Evolutionary conservation across 352 stramenopile species (phyloP).

Genomic region (Globisporangium rhizosaccharum): DNA sequence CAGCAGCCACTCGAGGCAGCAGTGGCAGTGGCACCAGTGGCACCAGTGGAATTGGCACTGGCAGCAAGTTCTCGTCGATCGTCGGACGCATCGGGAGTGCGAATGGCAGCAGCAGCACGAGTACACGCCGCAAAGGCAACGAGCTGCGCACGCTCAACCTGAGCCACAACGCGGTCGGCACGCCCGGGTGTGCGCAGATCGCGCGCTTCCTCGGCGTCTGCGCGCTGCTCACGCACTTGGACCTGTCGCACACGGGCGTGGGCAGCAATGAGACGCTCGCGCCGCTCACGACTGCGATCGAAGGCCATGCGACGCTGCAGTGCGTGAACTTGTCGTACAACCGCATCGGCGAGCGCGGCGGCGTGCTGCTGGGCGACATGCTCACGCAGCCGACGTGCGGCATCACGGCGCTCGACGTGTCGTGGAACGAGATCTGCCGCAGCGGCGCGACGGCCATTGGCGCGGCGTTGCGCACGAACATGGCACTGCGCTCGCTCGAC

Average conservation of each 20-base stretch:
- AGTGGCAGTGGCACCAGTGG: background rate
- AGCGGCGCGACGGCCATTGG: slow-evolving; percentile 48
- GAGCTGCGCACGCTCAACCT: slow-evolving; percentile 55
- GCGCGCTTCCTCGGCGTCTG: slow-evolving; percentile 46
- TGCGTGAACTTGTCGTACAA: slow-evolving; percentile 66
- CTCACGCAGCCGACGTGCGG: slow-evolving; percentile 42
- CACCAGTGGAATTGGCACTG: background rate
- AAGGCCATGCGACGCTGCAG: slow-evolving; percentile 41
- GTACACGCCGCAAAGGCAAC: slow-evolving; percentile 16
- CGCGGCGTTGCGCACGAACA: slow-evolving; percentile 46
- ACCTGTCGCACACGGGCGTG: slow-evolving; percentile 56
- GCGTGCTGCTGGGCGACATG: slow-evolving; percentile 52
- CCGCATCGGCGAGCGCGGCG: slow-evolving; percentile 45
- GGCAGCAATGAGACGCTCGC: slow-evolving; percentile 33
- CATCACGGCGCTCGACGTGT: slow-evolving; percentile 49
- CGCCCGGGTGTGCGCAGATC: slow-evolving; percentile 49
- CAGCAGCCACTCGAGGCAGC: background rate
- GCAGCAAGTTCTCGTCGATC: slow-evolving; percentile 3
- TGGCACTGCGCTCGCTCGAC: slow-evolving; percentile 31
- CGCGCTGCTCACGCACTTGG: slow-evolving; percentile 37
- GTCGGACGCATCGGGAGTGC: slow-evolving; percentile 4
- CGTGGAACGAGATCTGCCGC: slow-evolving; percentile 67
- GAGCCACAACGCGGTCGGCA: slow-evolving; percentile 64
- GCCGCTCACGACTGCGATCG: slow-evolving; percentile 45
- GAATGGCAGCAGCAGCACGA: background rate